A percentile compares a stretch with the other conserved stretches of the same genome.
Conservation (phyloP, 2,329 filamentous ascomycete genomes). For the Rosellinia necatrix region DNA sequence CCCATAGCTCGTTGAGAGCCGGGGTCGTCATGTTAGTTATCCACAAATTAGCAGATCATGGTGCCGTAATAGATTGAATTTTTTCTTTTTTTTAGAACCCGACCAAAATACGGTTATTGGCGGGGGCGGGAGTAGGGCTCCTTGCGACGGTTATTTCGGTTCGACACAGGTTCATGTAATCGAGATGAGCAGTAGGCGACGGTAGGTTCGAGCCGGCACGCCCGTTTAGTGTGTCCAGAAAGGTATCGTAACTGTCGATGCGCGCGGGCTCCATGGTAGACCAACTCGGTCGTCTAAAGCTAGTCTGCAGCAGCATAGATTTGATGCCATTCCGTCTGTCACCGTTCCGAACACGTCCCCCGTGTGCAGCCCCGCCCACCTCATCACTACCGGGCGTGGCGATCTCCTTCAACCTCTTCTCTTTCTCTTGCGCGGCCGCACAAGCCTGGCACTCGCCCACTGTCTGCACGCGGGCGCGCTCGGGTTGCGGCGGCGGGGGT, state of each 20-base stretch:
- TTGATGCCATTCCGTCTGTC: conserved; percentile 16
- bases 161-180: conserved; percentile 19
- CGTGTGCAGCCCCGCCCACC: not conserved
- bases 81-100: conserved; percentile 19
- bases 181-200: not conserved
- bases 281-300: conserved; percentile 20
- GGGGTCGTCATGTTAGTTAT: not conserved
- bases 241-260: not conserved
- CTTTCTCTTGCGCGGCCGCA: conserved; percentile 33
- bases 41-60: not conserved
- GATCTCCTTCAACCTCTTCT: conserved; percentile 22
- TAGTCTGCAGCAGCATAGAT: conserved; percentile 22
- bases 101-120: conserved; percentile 23
- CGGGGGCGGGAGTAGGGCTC: conserved; percentile 31
- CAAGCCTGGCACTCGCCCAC: conserved; percentile 38
- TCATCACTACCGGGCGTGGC: not conserved
- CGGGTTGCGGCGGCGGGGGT: not conserved
- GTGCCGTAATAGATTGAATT: not conserved
- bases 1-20: not conserved
- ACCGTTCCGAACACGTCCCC: conserved; percentile 3
- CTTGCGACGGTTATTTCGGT: conserved; percentile 14
- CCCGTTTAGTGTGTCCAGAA: not conserved
- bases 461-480: conserved; percentile 28
- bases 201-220: not conserved
- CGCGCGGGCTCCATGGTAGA: not conserved